Base-by-base conservation (phyloP, 1,284 basidiomycete genomes). In the Cryptococcus sp. region DNA sequence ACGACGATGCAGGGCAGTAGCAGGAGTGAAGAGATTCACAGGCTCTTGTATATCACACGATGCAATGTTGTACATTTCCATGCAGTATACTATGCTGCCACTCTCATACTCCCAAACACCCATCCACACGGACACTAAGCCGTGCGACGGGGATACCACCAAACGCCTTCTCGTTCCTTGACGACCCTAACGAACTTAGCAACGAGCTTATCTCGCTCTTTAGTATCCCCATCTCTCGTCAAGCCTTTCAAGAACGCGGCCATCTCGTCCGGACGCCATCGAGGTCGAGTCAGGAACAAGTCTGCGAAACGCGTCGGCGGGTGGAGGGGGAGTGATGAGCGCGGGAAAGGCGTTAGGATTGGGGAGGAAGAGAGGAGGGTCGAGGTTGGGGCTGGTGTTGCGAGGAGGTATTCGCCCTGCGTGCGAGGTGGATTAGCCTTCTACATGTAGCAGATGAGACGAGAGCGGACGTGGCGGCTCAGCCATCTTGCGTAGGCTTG, bases 191-290 rank as follows among this genome's bases (percentile, higher is more conserved):
- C 89, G 73, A 88, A 90, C 78, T 92, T 95, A 47, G 91, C 83
- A 39, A 95, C 79, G 60, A 95, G 73, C 75, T 88, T 91, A 70
- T 96, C 93, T 47, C 88, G 81, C 66, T 91, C 91, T 77, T 94
- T 94, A n/a, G 81, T 80, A 71, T 79, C 77, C 3, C 77, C 76
- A 23, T 90, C 86, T 11, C 91, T 81, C 0, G 87, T 87, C 56
- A 95, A 85, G 59, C 92, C 91, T 8, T 82, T 79, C 15, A 96
- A 78, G 78, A 93, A 96, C 0, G 88, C 88, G 15, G 80, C 75
- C 66, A 96, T 89, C 23, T 94, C 91, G 8, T 88, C 85, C 3
- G 83, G 84, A 66, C 83, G 85, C 93, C 93, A 95, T 31, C 85
- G 83, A 6, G 84, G 60, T 3, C 88, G 85, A 5, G 87, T 87